Evolutionary conservation across 208 protist species (phyloP).

Genomic region (Crithidia brevicula): DNA sequence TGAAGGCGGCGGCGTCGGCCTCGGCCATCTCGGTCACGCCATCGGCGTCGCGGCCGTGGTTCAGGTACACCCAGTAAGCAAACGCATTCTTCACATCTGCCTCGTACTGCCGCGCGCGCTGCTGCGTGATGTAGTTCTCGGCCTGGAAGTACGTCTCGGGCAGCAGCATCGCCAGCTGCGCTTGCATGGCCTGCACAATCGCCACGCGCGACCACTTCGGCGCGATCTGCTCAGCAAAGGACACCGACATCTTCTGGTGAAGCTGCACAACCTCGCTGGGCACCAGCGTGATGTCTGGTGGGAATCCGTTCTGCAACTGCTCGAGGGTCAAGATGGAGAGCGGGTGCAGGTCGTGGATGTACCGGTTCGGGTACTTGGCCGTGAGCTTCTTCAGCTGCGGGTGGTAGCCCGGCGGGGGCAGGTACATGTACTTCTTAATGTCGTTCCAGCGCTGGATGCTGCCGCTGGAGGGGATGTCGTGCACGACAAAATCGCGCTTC

Average conservation of each 20-base stretch:
- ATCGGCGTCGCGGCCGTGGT: slow-evolving; percentile 44
- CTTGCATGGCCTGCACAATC: slow-evolving; percentile 47
- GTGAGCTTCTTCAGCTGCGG: slow-evolving; percentile 73
- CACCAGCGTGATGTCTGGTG: slow-evolving; percentile 87
- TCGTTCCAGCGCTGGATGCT: slow-evolving; percentile 93
- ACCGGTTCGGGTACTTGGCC: slow-evolving; percentile 54
- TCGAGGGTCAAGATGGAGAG: slow-evolving; percentile 86
- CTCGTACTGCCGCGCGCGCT: slow-evolving; percentile 84
- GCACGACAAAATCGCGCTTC: slow-evolving; percentile 76
- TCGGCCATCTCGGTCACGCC: slow-evolving; percentile 36
- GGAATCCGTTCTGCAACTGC: slow-evolving; percentile 82
- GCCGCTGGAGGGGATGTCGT: slow-evolving; percentile 70
- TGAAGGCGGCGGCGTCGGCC: slow-evolving; percentile 53
- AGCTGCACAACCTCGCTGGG: slow-evolving; percentile 90
- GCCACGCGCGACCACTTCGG: slow-evolving; percentile 50
- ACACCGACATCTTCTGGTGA: slow-evolving; percentile 63
- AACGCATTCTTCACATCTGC: slow-evolving; percentile 83
- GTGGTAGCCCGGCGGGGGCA: slow-evolving; percentile 62
- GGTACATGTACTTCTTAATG: slow-evolving; percentile 91
- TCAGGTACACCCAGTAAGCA: slow-evolving; percentile 78
- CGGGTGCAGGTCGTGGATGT: slow-evolving; percentile 87
- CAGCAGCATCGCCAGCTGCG: slow-evolving; percentile 53
- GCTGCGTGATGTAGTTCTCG: slow-evolving; percentile 88
- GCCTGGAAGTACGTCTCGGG: slow-evolving; percentile 83
- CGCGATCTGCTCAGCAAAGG: slow-evolving; percentile 51